Conservation (phyloP, 495 filamentous ascomycete genomes). For the Xylaria cubensis region DNA sequence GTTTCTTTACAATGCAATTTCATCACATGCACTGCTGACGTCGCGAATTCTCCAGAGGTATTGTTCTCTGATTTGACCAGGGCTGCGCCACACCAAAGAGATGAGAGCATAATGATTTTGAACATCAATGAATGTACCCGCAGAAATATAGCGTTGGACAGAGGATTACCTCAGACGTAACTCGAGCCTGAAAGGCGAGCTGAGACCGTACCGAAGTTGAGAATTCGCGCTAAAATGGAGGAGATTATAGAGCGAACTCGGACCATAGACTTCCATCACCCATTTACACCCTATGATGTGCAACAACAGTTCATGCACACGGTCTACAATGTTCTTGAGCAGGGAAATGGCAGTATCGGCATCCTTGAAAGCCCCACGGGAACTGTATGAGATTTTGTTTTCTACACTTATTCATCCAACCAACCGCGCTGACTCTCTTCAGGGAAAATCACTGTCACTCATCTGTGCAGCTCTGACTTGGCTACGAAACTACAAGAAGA, state of each 20-base stretch:
- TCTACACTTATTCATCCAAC: neutral
- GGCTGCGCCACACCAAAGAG: neutral
- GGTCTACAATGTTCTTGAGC: slow-evolving; percentile 81
- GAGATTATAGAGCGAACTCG: slow-evolving; percentile 31
- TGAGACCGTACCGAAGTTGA: neutral
- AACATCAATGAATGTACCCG: neutral
- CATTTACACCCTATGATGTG: slow-evolving; percentile 88
- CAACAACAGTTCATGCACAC: slow-evolving; percentile 90
- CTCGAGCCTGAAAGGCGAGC: neutral
- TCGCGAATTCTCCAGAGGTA: neutral
- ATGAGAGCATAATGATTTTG: neutral
- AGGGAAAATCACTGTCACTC: slow-evolving; percentile 97
- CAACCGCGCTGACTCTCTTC: slow-evolving; percentile 24
- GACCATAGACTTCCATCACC: slow-evolving; percentile 80
- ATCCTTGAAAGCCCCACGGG: slow-evolving; percentile 95
- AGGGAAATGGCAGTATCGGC: slow-evolving; percentile 77
- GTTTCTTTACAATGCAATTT: neutral
- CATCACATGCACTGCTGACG: neutral
- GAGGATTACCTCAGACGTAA: neutral
- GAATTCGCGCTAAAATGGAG: slow-evolving; percentile 30
- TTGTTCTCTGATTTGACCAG: neutral
- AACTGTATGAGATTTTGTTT: slow-evolving; percentile 53
- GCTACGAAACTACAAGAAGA: slow-evolving; percentile 84
- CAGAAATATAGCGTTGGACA: neutral
- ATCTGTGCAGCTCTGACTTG: slow-evolving; percentile 94